Evolutionary conservation across 306 rosid genomes (phyloP).

Genomic region (Sphenostylis stenocarpa): DNA sequence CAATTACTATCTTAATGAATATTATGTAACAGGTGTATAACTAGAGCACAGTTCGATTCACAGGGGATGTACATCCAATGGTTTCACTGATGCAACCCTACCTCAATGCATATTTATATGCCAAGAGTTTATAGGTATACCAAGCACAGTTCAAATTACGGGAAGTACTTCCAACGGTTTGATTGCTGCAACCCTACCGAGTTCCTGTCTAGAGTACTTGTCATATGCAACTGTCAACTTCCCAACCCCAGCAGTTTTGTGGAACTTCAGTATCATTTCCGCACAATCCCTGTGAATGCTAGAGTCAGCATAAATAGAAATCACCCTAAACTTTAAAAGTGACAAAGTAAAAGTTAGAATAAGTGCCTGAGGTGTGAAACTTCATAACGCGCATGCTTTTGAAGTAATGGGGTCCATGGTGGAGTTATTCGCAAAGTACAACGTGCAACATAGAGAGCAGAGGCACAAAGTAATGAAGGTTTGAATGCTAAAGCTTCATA

Average conservation of each 20-base stretch:
- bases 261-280: conserved; percentile 71
- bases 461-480: conserved; percentile 85
- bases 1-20: background rate
- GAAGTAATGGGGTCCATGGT: conserved; percentile 74
- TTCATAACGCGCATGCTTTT: conserved; percentile 69
- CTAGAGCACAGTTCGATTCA: no score
- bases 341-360: background rate
- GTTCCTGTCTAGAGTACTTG: conserved; percentile 60
- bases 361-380: conserved; percentile 68
- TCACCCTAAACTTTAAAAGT: conserved; percentile 3
- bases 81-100: no score
- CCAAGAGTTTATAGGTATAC: background rate
- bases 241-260: conserved; percentile 61
- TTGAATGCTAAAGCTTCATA: conserved; percentile 75
- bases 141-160: conserved; percentile 35
- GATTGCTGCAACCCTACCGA: conserved; percentile 54
- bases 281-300: conserved; percentile 59
- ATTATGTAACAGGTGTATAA: no score
- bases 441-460: conserved; percentile 85
- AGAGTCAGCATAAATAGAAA: conserved; percentile 15
- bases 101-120: background rate
- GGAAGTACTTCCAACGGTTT: conserved; percentile 72
- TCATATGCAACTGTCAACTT: conserved; percentile 63
- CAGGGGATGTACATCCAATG: no score
- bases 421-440: conserved; percentile 66